Conservation (phyloP, 129 eudicot genomes). For the Ambrosia trifida region DNA sequence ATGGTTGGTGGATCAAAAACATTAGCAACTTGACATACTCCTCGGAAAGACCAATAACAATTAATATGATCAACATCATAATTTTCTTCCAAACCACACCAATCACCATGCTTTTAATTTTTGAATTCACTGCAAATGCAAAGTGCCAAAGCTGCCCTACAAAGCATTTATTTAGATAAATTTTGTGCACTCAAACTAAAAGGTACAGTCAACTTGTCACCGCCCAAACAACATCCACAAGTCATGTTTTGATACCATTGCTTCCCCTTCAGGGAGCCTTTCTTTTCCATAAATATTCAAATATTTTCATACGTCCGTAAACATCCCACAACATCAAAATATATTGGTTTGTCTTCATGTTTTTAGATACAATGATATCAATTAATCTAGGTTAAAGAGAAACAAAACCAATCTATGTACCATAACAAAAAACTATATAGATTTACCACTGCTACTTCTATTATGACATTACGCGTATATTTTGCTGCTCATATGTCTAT, state of each 20-base stretch:
- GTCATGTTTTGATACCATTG: background rate
- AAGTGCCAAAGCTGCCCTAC: constrained; percentile 36
- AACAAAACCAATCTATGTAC: constrained; percentile 13
- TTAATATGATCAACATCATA: background rate
- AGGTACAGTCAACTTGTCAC: constrained; percentile 21
- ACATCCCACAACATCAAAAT: constrained; percentile 2
- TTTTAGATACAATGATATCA: background rate
- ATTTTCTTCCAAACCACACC: constrained; percentile 9
- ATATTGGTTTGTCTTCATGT: background rate
- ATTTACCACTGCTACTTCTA: no score
- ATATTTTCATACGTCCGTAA: background rate
- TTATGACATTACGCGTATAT: no score
- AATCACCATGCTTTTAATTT: constrained; percentile 24
- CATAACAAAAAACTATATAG: background rate
- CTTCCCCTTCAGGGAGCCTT: constrained; percentile 20
- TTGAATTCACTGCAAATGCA: constrained; percentile 5
- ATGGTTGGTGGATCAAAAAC: background rate
- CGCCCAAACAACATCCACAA: constrained; percentile 16
- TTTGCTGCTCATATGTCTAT: no score
- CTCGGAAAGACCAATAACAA: background rate
- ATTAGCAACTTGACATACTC: no score
- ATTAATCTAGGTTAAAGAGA: background rate
- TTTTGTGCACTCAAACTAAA: constrained; percentile 24
- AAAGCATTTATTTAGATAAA: constrained; percentile 14
- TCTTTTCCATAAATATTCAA: background rate